phyloP scores from a whole-genome alignment of 768 basidiomycete genomes.

The Filobasidium wieringae region DNA sequence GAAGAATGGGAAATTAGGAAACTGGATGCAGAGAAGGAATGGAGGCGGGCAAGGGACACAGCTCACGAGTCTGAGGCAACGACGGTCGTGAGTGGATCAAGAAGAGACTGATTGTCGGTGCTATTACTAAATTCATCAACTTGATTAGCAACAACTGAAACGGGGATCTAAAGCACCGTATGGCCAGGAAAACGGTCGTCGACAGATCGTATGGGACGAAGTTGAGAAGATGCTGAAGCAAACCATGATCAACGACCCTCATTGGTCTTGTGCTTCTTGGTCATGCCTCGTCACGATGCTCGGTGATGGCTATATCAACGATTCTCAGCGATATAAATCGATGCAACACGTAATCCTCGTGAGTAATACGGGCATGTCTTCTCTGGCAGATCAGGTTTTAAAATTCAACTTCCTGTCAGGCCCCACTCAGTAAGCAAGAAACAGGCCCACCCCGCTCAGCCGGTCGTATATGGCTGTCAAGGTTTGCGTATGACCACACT shows the following conservation, averaged over 20 bases:
- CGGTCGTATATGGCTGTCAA: constrained; percentile 6
- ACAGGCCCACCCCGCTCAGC: constrained; percentile 9
- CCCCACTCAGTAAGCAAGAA: constrained; percentile 18
- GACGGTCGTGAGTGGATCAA: neutral
- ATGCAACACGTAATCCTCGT: constrained; percentile 33
- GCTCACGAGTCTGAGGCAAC: neutral
- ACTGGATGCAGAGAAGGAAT: neutral
- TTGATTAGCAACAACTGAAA: constrained; percentile 1
- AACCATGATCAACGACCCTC: constrained; percentile 22
- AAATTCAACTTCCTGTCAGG: constrained; percentile 14
- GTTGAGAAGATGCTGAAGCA: constrained; percentile 15
- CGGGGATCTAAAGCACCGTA: neutral
- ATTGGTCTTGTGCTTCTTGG: constrained; percentile 36
- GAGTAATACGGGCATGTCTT: constrained; percentile 11
- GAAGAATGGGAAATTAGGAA: neutral
- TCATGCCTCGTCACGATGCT: constrained; percentile 27
- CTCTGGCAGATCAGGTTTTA: constrained; percentile 17
- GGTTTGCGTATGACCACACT: constrained; percentile 33
- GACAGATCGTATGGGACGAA: constrained; percentile 2
- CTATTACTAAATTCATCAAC: neutral
- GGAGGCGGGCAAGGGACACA: constrained; percentile 5
- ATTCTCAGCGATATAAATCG: constrained; percentile 15
- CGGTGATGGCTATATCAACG: constrained; percentile 24
- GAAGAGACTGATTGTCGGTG: neutral
- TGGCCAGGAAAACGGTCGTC: neutral